Base-by-base conservation (phyloP, 495 filamentous ascomycete genomes). In the Penicillium nucicola region DNA sequence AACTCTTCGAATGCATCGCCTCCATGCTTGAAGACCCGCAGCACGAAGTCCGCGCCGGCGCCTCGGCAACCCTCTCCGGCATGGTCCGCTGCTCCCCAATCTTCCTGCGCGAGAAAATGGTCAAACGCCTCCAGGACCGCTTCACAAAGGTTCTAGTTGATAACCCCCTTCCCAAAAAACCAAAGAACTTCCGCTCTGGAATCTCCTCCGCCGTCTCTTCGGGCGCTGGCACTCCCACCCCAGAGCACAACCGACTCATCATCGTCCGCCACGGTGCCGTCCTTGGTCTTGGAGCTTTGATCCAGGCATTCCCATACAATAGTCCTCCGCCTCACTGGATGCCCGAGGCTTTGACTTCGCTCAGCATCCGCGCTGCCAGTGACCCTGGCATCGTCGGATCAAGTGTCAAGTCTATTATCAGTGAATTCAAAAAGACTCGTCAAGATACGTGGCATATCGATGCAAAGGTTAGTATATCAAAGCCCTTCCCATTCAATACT, bases 371-470 rank as follows among this genome's bases (percentile, higher is more conserved):
- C 38, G 90, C 93, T 33, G 90, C 92, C 12, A 88, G 78, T 44
- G 93, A 97, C 60, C 86, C 89, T 0, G 93, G 93, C 0, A 86
- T 93, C 52, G 92, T 99, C 44, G 95, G 95, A 5, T 95, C 95
- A 65, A 96, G 93, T 53, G 93, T 95, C n/a, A 99, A 99, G 79
- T 82, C 78, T 15, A 91, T 96, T 10, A 76, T 99, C 54, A 90
- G 90, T 38, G 93, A 99, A 57, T 99, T 99, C 68, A 99, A 99
- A 74, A 99, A 97, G 81, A 97, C 95, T 42, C 85, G 93, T 67
- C 95, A 97, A 70, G 93, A 99, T 78, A 99, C 92, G 57, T 99
- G 93, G 93, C 84, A 88, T 61, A 90, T 95, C 36, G 93, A 99
- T 78, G 86, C 95, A 49, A 97, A 95, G 88, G 93, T 96, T 62